Base-by-base conservation (phyloP, 208 protist genomes). In the Phytomonas sp. region DNA sequence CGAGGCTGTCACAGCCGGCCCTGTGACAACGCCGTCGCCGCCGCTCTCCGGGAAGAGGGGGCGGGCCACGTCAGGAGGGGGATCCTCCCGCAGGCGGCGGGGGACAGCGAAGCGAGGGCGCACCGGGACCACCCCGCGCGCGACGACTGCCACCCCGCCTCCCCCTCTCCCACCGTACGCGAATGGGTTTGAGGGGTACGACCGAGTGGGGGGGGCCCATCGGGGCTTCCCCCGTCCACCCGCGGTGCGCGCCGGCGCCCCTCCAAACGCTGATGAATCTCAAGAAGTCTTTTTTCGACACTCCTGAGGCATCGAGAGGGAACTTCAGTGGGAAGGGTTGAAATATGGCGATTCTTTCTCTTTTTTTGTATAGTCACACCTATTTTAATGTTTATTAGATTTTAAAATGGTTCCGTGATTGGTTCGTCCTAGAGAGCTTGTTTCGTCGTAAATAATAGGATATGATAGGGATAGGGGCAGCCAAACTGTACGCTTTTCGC, bases 211-310 rank as follows among this genome's bases (percentile, higher is more conserved):
- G 33, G 33, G 33, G 33, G 33, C 33, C 33, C 33, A 34, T 6
- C 33, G 36, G 6, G 65, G 5, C 3, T 20, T 46, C 40, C 4
- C 40, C 11, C 40, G 13, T 8, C 40, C 40, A 9, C 40, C 40
- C 40, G 40, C 40, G 4, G 40, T 46, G 4, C 11, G 40, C 40
- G 40, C 37, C 20, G 1, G 29, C n/a, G 23, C 40, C 40, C 40
- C 40, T 1, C 40, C 40, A 9, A 46, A 46, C 40, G 40, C 40
- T 1, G 77, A 82, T n/a, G 89, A 94, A 62, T 94, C 89, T 0
- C 89, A 94, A 56, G 84, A 89, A 23, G 86, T 94, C 29, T 94
- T 84, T 67, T 92, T 91, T 65, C 80, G 85, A 59, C 82, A 88
- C 62, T 88, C 75, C 67, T 71, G 60, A 33, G 4, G 26, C 59